These are phyloP conservation scores for Fusarium secorum DNA, from an alignment of 2,329 filamentous ascomycete genomes.

Conservation along the genomic window DNA sequence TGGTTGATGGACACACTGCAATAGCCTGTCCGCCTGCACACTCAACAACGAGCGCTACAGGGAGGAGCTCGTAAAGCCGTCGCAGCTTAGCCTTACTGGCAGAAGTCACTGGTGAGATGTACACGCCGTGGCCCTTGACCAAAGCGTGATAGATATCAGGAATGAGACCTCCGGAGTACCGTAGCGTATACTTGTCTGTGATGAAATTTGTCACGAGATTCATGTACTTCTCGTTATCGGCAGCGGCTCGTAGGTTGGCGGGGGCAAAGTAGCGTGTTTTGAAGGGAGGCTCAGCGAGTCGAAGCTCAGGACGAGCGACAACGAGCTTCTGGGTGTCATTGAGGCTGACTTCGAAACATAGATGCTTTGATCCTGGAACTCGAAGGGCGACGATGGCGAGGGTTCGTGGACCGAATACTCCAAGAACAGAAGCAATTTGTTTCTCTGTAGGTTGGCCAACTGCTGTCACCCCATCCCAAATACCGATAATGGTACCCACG, in stretches of 20 bases:
- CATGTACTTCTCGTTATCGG: constrained; percentile 59
- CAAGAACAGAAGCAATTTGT: constrained; percentile 60
- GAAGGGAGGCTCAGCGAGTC: constrained; percentile 49
- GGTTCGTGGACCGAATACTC: constrained; percentile 63
- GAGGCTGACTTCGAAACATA: constrained; percentile 63
- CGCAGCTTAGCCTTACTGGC: constrained; percentile 64
- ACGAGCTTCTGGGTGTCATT: constrained; percentile 40
- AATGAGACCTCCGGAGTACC: constrained; percentile 68
- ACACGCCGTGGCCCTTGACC: constrained; percentile 68
- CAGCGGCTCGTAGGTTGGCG: constrained; percentile 66
- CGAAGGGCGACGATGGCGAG: constrained; percentile 64
- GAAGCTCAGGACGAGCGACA: constrained; percentile 53
- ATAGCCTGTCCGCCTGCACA: constrained; percentile 65
- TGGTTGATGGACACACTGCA: too few relatives aligned
- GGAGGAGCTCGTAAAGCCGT: constrained; percentile 65
- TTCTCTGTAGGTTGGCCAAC: constrained; percentile 51
- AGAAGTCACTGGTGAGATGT: constrained; percentile 63
- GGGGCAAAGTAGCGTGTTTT: constrained; percentile 68
- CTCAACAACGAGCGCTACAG: constrained; percentile 67
- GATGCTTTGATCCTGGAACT: constrained; percentile 48
- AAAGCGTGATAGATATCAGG: constrained; percentile 67
- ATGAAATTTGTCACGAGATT: constrained; percentile 60
- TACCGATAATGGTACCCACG: constrained; percentile 66
- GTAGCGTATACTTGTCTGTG: constrained; percentile 62
- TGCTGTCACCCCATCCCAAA: constrained; percentile 62